phyloP scores from a whole-genome alignment of 2,329 filamentous ascomycete genomes.

The Beauveria australis region DNA sequence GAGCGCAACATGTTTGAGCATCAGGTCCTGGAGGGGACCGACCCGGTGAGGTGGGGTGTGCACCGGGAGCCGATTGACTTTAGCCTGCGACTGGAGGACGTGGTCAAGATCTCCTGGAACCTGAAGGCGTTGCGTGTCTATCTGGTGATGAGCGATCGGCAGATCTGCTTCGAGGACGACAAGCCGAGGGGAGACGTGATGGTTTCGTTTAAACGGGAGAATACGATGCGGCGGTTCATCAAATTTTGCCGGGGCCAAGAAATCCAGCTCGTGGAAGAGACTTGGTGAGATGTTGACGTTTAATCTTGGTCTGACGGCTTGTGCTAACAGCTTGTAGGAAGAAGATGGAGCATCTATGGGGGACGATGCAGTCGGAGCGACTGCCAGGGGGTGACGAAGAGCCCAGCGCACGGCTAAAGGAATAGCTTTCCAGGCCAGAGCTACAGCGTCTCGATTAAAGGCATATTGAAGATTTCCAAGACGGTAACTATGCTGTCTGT shows the following conservation, averaged over 20 bases:
- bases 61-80: conserved; percentile 45
- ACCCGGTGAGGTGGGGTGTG: conserved; percentile 38
- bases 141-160: conserved; percentile 28
- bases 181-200: conserved; percentile 38
- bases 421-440: conserved; percentile 17
- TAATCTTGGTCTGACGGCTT: too few species aligned
- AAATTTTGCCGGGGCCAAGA: conserved; percentile 36
- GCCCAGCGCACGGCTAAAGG: conserved; percentile 18
- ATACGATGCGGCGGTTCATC: conserved; percentile 45
- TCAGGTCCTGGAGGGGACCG: conserved; percentile 40
- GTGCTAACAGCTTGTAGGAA: conserved; percentile 21
- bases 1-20: conserved; percentile 39
- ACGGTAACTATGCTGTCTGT: too few species aligned
- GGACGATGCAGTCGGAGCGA: conserved; percentile 25
- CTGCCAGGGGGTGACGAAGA: conserved; percentile 21
- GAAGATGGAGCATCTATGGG: conserved; percentile 30
- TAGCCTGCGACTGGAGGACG: conserved; percentile 37
- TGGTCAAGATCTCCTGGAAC: conserved; percentile 38
- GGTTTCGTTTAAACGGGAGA: conserved; percentile 42
- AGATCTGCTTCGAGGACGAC: conserved; percentile 22
- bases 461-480: too few species aligned
- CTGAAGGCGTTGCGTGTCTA: conserved; percentile 33
- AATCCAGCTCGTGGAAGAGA: conserved; percentile 31
- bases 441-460: neutral
- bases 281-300: conserved; percentile 28